Evolutionary conservation across 2,329 filamentous ascomycete genomes (phyloP).

Genomic region (Ophiostoma tasmaniense): DNA sequence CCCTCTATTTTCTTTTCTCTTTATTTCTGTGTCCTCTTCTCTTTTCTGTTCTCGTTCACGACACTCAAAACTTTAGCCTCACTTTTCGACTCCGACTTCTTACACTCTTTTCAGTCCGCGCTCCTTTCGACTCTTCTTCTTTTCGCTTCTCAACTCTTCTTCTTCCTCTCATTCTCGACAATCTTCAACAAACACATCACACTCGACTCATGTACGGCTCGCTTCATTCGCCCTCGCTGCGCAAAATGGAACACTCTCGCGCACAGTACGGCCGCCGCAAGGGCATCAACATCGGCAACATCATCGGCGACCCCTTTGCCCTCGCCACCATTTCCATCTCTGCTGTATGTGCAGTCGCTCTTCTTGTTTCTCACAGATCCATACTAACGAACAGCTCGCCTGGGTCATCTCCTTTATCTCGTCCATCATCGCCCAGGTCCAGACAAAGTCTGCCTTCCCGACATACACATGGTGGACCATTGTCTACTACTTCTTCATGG

Average conservation of each 20-base stretch:
- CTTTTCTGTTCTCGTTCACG: neutral
- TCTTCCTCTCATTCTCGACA: slow-evolving; percentile 7
- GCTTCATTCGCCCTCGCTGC: slow-evolving; percentile 62
- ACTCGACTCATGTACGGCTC: slow-evolving; percentile 49
- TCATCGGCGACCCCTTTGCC: slow-evolving; percentile 92
- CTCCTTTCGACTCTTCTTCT: neutral
- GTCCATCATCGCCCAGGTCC: slow-evolving; percentile 63
- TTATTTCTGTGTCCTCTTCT: neutral
- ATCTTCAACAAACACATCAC: slow-evolving; percentile 26
- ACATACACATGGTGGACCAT: slow-evolving; percentile 90
- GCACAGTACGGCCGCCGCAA: slow-evolving; percentile 45
- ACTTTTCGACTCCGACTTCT: slow-evolving; percentile 9
- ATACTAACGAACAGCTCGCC: slow-evolving; percentile 55
- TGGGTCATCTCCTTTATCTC: slow-evolving; percentile 90
- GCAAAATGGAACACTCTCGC: slow-evolving; percentile 70
- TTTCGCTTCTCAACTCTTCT: neutral
- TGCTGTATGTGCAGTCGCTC: slow-evolving; percentile 50
- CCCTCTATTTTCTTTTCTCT: neutral
- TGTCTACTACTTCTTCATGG: slow-evolving; percentile 76
- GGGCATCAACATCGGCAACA: slow-evolving; percentile 72
- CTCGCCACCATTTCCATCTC: slow-evolving; percentile 89
- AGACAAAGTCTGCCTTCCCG: slow-evolving; percentile 52
- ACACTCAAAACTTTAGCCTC: neutral
- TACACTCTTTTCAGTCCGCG: slow-evolving; percentile 7
- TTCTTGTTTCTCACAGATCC: neutral